These are phyloP conservation scores for Mrakia blollopis DNA, from an alignment of 768 basidiomycete genomes.

Conservation along the genomic window DNA sequence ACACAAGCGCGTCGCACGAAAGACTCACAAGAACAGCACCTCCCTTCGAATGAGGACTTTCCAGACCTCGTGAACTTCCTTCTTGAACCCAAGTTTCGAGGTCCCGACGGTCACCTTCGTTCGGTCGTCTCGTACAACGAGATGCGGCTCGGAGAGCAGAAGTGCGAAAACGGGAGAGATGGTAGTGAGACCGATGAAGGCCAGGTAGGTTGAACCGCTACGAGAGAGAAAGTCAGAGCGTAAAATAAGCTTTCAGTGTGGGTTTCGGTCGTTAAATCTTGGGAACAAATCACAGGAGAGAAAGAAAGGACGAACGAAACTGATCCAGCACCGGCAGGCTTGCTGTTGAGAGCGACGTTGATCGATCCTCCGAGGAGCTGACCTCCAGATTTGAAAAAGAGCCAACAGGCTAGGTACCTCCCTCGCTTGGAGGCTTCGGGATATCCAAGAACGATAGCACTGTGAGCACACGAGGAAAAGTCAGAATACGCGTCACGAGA, in stretches of 20 bases:
- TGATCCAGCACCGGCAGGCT: conserved; percentile 13
- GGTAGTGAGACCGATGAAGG: conserved; percentile 25
- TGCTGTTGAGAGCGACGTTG: conserved; percentile 39
- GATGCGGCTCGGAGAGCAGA: conserved; percentile 24
- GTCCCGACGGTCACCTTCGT: conserved; percentile 17
- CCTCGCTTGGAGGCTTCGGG: conserved; percentile 38
- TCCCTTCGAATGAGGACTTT: conserved; percentile 10
- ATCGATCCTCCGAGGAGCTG: conserved; percentile 39
- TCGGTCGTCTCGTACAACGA: conserved; percentile 22
- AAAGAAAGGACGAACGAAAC: neutral
- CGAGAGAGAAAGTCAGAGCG: too few species aligned
- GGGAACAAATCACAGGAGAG: too few species aligned
- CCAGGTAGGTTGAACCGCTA: conserved; percentile 16
- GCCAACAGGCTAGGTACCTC: conserved; percentile 40
- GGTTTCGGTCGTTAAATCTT: too few species aligned
- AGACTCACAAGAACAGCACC: conserved; percentile 25
- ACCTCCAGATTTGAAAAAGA: conserved; percentile 34
- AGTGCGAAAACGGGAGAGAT: conserved; percentile 19
- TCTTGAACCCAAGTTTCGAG: conserved; percentile 9
- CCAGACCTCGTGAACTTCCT: conserved; percentile 13
- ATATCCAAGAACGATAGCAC: conserved; percentile 42
- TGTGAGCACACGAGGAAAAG: neutral
- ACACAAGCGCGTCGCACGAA: too few species aligned
- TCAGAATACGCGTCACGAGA: conserved; percentile 11
- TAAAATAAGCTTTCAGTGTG: too few species aligned